Conservation (phyloP, 2,329 filamentous ascomycete species). For the Claviceps spartinae region DNA sequence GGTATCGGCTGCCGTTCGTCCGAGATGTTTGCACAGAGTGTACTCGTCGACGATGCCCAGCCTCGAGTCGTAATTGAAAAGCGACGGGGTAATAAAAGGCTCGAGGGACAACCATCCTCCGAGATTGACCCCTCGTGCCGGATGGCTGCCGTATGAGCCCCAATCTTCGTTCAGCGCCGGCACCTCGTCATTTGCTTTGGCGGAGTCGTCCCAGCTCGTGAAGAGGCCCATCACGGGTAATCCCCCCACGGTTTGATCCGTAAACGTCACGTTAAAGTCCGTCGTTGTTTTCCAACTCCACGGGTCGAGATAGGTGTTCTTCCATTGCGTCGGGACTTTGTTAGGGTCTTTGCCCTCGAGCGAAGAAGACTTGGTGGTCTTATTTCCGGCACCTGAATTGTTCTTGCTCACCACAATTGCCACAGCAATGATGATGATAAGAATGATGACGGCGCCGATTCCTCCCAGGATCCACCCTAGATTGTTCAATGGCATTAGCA, state of each 20-base stretch:
- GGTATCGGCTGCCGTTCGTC: conserved; percentile 47
- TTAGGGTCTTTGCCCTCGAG: conserved; percentile 39
- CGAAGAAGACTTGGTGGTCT: conserved; percentile 14
- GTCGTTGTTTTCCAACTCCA: conserved; percentile 83
- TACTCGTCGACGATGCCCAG: conserved; percentile 76
- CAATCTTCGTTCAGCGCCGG: conserved; percentile 64
- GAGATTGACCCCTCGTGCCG: conserved; percentile 80
- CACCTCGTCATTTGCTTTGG: conserved; percentile 63
- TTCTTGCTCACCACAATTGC: conserved; percentile 55
- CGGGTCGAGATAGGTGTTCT: conserved; percentile 71
- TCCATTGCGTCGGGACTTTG: conserved; percentile 50
- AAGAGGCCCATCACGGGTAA: conserved; percentile 86
- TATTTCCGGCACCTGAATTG: conserved; percentile 21
- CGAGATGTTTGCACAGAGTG: conserved; percentile 61
- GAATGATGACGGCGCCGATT: conserved; percentile 38
- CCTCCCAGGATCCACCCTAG: conserved; percentile 41
- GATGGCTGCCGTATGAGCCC: conserved; percentile 60
- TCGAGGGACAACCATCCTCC: conserved; percentile 92
- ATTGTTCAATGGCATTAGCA: conserved; percentile 10
- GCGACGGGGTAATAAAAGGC: conserved; percentile 87
- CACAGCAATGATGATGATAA: conserved; percentile 55
- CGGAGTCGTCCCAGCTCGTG: conserved; percentile 72
- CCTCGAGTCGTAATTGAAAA: conserved; percentile 56
- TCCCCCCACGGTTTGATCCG: conserved; percentile 66
- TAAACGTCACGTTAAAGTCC: conserved; percentile 93